Evolutionary conservation across 345 rosid species (phyloP).

Genomic region (thale cress (Arabidopsis thaliana)): TAIR10.1 NC_003070.9:10406001-10406500

Average conservation of each 20-base stretch:
- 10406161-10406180: background rate
- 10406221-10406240: background rate
- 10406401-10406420: conserved; percentile 25
- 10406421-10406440: conserved; percentile 25
- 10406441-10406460: conserved; percentile 26
- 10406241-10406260: background rate
- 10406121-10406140: background rate
- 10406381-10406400: conserved; percentile 26
- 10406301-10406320: conserved; percentile 7
- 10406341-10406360: conserved; percentile 17
- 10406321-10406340: conserved; percentile 5
- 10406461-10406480: conserved; percentile 17
- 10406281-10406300: background rate
- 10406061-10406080: background rate
- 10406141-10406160: background rate
- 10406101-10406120: conserved; percentile 2
- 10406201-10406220: background rate
- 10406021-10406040: conserved; percentile 25
- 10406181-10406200: background rate
- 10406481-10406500: background rate
- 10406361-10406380: background rate
- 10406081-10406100: conserved; percentile 13
- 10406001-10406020: conserved; percentile 19
- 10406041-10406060: conserved; percentile 19
- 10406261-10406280: background rate